Conservation (phyloP, 176 grass and related monocot genomes). For the Paspalum vaginatum region DNA sequence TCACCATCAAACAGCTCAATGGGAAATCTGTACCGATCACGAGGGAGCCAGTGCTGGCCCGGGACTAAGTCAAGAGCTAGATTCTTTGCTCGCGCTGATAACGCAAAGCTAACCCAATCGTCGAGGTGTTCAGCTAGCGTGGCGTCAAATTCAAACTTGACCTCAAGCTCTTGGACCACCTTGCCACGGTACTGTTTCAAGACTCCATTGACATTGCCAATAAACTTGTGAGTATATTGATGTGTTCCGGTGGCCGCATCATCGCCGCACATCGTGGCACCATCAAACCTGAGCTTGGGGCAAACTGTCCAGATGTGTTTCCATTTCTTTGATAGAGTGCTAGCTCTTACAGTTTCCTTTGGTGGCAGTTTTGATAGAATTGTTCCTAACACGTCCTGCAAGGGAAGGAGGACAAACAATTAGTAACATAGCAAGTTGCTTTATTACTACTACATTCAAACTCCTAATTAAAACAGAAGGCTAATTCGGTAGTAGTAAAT, state of each 20-base stretch:
- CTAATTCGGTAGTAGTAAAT: not conserved
- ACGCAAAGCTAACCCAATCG: slow-evolving; percentile 10
- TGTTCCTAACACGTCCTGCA: slow-evolving; percentile 3
- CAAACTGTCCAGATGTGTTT: not conserved
- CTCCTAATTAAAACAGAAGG: not conserved
- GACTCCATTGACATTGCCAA: slow-evolving; percentile 12
- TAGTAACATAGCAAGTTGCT: too few relatives aligned
- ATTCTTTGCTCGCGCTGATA: not conserved
- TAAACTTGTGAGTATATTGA: not conserved
- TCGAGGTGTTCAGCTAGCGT: slow-evolving; percentile 6
- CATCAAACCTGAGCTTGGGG: slow-evolving; percentile 26
- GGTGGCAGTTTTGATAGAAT: slow-evolving; percentile 20
- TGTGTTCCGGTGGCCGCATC: not conserved
- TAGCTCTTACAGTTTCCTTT: slow-evolving; percentile 7
- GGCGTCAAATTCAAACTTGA: slow-evolving; percentile 15
- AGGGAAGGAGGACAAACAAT: not conserved
- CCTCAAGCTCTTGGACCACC: slow-evolving; percentile 21
- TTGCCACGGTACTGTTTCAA: not conserved
- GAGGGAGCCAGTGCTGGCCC: not conserved
- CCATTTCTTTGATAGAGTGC: slow-evolving; percentile 8
- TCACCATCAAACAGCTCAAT: not conserved
- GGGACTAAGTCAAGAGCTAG: slow-evolving; percentile 4
- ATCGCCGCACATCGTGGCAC: not conserved
- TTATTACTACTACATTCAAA: not conserved
- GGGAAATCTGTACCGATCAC: slow-evolving; percentile 24